Percentiles rank a stretch among this genome's conserved stretches.
phyloP scores from a whole-genome alignment of 176 grass and related monocot genomes.

The barley (Hordeum vulgare) region MorexV3_pseudomolecules_assembly NC_058522.1:502280417-502280916 shows the following conservation, averaged over 20 bases:
- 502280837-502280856: not conserved
- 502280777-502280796: not conserved
- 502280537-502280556: not conserved
- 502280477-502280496: not conserved
- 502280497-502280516: not conserved
- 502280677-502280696: not conserved
- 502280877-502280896: not conserved
- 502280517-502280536: not conserved
- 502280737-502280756: not conserved
- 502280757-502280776: not conserved
- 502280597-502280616: not conserved
- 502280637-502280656: not conserved
- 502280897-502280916: not conserved
- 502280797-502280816: not conserved
- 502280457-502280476: not conserved
- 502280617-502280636: not conserved
- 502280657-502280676: not conserved
- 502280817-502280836: not conserved
- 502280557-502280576: not conserved
- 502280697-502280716: not conserved
- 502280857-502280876: not conserved
- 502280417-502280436: not conserved
- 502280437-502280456: not conserved
- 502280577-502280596: not conserved
- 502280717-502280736: not conserved